Conservation (phyloP, 2,329 filamentous ascomycete genomes). For the Davidsoniella virescens region DNA sequence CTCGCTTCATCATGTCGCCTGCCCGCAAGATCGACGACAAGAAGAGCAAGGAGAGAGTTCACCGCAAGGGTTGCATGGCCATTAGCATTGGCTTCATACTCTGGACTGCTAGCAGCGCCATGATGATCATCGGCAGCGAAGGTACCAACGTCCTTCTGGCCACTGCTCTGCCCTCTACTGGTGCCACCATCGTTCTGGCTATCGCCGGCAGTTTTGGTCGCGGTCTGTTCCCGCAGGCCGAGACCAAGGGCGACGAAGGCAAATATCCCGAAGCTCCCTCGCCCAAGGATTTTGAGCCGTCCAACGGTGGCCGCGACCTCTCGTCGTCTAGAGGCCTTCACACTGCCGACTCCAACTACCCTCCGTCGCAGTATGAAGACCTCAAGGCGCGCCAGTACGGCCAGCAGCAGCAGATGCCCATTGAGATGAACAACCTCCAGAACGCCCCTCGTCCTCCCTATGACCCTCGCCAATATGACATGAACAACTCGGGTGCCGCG, state of each 20-base stretch:
- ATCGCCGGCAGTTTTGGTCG: slow-evolving; percentile 21
- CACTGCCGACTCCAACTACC: slow-evolving; percentile 28
- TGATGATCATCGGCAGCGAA: slow-evolving; percentile 32
- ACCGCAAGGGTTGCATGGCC: slow-evolving; percentile 26
- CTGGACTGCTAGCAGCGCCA: slow-evolving; percentile 38
- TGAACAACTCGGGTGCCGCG: slow-evolving; percentile 1
- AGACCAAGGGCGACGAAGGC: neutral
- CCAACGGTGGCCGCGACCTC: neutral
- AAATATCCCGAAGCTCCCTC: slow-evolving; percentile 12
- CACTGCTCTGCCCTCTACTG: slow-evolving; percentile 34
- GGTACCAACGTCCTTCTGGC: slow-evolving; percentile 27
- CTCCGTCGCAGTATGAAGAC: slow-evolving; percentile 32
- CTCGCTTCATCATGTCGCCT: slow-evolving; percentile 23
- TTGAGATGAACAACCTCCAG: slow-evolving; percentile 7
- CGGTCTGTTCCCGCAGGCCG: slow-evolving; percentile 23
- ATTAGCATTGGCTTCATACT: slow-evolving; percentile 29
- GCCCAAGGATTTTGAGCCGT: slow-evolving; percentile 15
- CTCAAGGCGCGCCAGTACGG: slow-evolving; percentile 23
- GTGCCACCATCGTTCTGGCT: slow-evolving; percentile 32
- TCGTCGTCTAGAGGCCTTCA: slow-evolving; percentile 21
- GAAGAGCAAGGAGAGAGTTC: slow-evolving; percentile 20
- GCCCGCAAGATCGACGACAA: slow-evolving; percentile 17
- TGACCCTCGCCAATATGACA: slow-evolving; percentile 4
- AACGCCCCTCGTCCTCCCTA: neutral
- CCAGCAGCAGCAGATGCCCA: neutral